Conservation (phyloP, 2,329 filamentous ascomycete species). For the Fusarium mundagurra region DNA sequence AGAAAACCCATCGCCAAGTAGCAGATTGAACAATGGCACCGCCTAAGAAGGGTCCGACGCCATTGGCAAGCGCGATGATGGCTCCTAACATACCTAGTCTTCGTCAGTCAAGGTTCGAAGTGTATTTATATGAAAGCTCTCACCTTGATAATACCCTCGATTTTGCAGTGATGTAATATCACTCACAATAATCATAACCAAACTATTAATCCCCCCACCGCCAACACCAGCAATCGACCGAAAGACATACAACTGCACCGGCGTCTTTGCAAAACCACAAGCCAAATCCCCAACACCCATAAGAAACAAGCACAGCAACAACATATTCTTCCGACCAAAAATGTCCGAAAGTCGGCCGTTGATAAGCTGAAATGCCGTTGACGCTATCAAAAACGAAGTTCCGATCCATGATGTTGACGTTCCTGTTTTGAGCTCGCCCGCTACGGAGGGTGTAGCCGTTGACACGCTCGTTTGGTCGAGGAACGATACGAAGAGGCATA, state of each 20-base stretch:
- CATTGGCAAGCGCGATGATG: not conserved
- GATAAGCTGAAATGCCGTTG: not conserved
- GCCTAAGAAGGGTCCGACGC: not conserved
- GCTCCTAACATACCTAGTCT: not conserved
- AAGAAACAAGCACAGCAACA: not conserved
- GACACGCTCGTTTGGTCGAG: not conserved
- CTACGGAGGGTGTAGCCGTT: not conserved
- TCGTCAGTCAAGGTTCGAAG: not conserved
- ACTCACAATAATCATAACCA: slow-evolving; percentile 51
- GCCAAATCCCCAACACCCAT: not conserved
- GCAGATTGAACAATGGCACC: not conserved
- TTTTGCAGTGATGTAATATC: slow-evolving; percentile 45
- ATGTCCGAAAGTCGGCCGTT: not conserved
- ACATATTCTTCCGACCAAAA: not conserved
- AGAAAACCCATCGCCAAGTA: not conserved
- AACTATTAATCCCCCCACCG: slow-evolving; percentile 48
- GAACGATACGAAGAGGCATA: not conserved
- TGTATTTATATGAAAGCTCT: too few species aligned
- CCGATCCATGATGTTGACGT: not conserved
- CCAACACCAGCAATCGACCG: slow-evolving; percentile 49
- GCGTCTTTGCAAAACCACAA: slow-evolving; percentile 15
- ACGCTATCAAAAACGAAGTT: not conserved
- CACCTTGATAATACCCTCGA: not conserved
- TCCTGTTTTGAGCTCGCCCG: not conserved
- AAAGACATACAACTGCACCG: slow-evolving; percentile 48